Base-by-base conservation (phyloP, 2,329 filamentous ascomycete species). In the Trichophaea hybrida region DNA sequence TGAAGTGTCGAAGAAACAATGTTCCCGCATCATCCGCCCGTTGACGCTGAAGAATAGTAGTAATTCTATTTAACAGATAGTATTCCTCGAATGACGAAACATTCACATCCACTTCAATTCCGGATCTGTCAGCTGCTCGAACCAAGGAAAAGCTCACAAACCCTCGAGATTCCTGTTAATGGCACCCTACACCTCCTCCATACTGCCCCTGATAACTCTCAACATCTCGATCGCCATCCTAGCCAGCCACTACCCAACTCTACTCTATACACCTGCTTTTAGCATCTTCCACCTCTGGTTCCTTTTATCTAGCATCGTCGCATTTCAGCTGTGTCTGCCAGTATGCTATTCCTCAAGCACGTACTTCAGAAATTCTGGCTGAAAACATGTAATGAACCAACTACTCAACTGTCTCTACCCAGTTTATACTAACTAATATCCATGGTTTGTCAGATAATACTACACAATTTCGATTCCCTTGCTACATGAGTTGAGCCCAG, bases 301-400 rank as follows among this genome's bases (percentile, higher is more conserved):
- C 37, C 61, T 63, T 37, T 37, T 63, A 34, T 63, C 61, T 1
- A 63, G 61, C 59, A 60, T 59, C 37, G 32, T 61, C 33, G 61
- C 59, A 1, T 63, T 63, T 38, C 48, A 61, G 49, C 13, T 61
- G 32, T 63, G 55, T 15, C 59, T 59, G 43, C 61, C 61, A 24
- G 59, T 56, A 51, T 63, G 61, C 40, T 63, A 62, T 37, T 61
- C 59, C 10, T 57, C 61, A 4, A 63, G 61, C 38, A 63, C 61
- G 35, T 53, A 40, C 24, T 63, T 63, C 24, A 24, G 24, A 24
- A 2, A 2, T 24, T 24, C 3, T 24, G 24, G 24, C 24, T 24
- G 24, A 24, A 24, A 24, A 1, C 24, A 24, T 24, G 24, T 24
- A 24, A 24, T 1, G 24, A 24, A 24, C 24, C 24, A 24, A 24